phyloP scores from a whole-genome alignment of 345 rosid genomes.

The Gossypium ekmanianum region DNA sequence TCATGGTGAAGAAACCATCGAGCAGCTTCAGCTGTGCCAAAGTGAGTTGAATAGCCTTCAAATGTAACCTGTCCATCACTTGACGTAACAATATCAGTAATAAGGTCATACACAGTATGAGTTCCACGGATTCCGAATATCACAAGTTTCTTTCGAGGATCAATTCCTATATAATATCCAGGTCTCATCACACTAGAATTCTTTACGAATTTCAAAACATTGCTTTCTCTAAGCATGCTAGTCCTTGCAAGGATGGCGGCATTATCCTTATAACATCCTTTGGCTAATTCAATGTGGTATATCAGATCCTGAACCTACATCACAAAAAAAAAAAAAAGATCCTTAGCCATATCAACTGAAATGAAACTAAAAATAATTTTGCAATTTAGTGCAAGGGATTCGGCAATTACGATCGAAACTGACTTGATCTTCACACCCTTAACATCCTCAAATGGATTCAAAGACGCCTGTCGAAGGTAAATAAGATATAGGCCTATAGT shows the following conservation, averaged over 20 bases:
- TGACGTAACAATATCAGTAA: constrained; percentile 82
- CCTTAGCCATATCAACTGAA: not conserved
- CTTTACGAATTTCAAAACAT: constrained; percentile 67
- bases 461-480: constrained; percentile 1
- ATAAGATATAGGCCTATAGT: constrained; percentile 57
- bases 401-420: constrained; percentile 50
- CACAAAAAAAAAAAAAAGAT: constrained; percentile 10
- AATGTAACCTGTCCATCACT: constrained; percentile 72
- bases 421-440: constrained; percentile 38
- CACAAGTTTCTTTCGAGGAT: constrained; percentile 70
- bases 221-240: constrained; percentile 82
- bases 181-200: constrained; percentile 91
- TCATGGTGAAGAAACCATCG: constrained; percentile 92
- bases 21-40: constrained; percentile 95
- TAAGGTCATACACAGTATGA: constrained; percentile 80
- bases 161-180: constrained; percentile 81
- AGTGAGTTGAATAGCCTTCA: constrained; percentile 92
- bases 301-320: constrained; percentile 80
- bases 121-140: constrained; percentile 86
- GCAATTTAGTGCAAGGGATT: constrained; percentile 4
- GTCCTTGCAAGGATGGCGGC: constrained; percentile 54
- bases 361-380: not conserved
- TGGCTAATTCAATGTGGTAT: constrained; percentile 82
- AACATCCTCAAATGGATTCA: constrained; percentile 6
- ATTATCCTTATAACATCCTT: constrained; percentile 69